A percentile compares a stretch with the other conserved stretches of the same genome.
phyloP scores from a whole-genome alignment of 1,139 yeast genomes.

The Taiozyma sp. region DNA sequence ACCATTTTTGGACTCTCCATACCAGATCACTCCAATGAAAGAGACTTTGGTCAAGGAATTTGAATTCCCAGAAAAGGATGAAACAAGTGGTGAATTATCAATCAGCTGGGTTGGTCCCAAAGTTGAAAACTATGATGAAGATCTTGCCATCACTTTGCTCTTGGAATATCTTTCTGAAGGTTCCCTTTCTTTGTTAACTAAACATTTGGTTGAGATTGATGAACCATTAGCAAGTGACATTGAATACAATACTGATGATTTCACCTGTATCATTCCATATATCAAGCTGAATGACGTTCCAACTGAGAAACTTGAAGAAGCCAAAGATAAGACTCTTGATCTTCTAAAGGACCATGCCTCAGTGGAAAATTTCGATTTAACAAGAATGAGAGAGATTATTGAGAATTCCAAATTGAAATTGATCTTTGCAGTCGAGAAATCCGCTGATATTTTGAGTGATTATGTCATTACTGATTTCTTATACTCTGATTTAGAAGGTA shows the following conservation, averaged over 20 bases:
- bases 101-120: slow-evolving; percentile 85
- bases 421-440: slow-evolving; percentile 62
- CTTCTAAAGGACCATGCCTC: slow-evolving; percentile 48
- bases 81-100: slow-evolving; percentile 71
- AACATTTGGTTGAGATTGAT: slow-evolving; percentile 71
- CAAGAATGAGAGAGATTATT: slow-evolving; percentile 61
- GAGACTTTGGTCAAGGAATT: slow-evolving; percentile 42
- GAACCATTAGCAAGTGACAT: slow-evolving; percentile 79
- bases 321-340: slow-evolving; percentile 47
- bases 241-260: slow-evolving; percentile 68
- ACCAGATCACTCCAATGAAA: slow-evolving; percentile 36
- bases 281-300: slow-evolving; percentile 75
- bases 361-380: slow-evolving; percentile 52
- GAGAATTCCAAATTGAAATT: slow-evolving; percentile 62
- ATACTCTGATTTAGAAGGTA: slow-evolving; percentile 65
- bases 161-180: slow-evolving; percentile 78
- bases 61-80: slow-evolving; percentile 88
- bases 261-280: slow-evolving; percentile 51
- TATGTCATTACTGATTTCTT: slow-evolving; percentile 75
- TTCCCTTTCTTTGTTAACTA: slow-evolving; percentile 63
- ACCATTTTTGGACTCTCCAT: slow-evolving; percentile 79
- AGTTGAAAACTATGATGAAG: slow-evolving; percentile 45
- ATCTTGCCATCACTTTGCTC: slow-evolving; percentile 66
- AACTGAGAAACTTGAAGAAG: slow-evolving; percentile 48
- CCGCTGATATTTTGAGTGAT: slow-evolving; percentile 55